phyloP scores from a whole-genome alignment of 805 yeast species.

The Ogataea degrootiae region DNA sequence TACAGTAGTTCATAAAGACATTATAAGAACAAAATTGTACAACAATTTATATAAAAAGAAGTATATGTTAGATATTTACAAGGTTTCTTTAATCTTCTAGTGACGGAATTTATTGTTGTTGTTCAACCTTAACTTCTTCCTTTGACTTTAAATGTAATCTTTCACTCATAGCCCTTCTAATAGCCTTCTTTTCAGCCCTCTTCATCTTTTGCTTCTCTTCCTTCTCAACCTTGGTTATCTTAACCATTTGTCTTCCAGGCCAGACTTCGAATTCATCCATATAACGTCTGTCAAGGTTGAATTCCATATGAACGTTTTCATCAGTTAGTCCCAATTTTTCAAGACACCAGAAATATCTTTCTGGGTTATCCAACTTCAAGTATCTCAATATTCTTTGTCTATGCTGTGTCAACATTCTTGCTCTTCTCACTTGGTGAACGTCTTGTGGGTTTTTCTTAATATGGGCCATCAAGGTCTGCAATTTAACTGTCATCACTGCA shows the following conservation, averaged over 20 bases:
- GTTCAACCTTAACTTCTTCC: background rate
- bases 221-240: slow-evolving; percentile 44
- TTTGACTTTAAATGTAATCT: slow-evolving; percentile 1
- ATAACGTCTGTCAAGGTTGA: slow-evolving; percentile 72
- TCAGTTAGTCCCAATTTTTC: slow-evolving; percentile 86
- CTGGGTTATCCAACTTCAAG: slow-evolving; percentile 73
- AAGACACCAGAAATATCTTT: slow-evolving; percentile 79
- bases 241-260: slow-evolving; percentile 68
- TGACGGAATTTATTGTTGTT: background rate
- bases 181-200: slow-evolving; percentile 41
- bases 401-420: slow-evolving; percentile 82
- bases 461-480: slow-evolving; percentile 74
- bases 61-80: too few species aligned
- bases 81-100: background rate
- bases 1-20: too few species aligned
- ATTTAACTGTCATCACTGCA: slow-evolving; percentile 77
- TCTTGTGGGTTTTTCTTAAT: slow-evolving; percentile 70
- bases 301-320: slow-evolving; percentile 70
- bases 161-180: slow-evolving; percentile 24
- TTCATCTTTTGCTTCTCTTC: slow-evolving; percentile 43
- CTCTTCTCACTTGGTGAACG: slow-evolving; percentile 57
- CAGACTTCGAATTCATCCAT: slow-evolving; percentile 74
- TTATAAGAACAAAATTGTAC: too few species aligned
- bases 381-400: slow-evolving; percentile 82
- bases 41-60: too few species aligned